Base-by-base conservation (phyloP, 106 monocot species). In the Acanthochlamys bracteata region DNA sequence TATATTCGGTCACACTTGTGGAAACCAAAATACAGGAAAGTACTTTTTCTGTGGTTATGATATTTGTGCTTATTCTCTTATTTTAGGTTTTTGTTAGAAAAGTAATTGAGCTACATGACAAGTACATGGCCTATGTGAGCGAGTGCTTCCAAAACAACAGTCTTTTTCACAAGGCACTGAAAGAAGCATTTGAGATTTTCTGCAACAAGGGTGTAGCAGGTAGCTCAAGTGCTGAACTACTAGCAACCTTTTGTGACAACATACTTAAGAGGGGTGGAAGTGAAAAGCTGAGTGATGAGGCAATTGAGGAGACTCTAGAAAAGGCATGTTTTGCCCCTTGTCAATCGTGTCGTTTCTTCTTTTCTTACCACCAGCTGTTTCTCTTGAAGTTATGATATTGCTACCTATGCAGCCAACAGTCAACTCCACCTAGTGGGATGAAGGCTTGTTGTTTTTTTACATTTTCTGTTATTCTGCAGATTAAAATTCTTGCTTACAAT, bases 231-330 rank as follows among this genome's bases (percentile, higher is more conserved):
- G 66, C 66, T 52, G 66, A 66, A 33, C 24, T 66, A 7, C 66
- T 66, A 22, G 47, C 66, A 24, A 52, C 26, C 4, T 53, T 53
- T 17, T 51, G 26, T 53, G 52, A 66, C 53, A 46, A 64, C 45
- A 64, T 64, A 14, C 63, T 64, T 9, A 64, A 64, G 22, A 64
- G 41, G 43, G 63, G 63, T 24, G 63, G 63, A n/a, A 64, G 42
- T 64, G 63, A 64, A n/a, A 64, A 64, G 42, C 45, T 45, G 23
- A 64, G 63, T 46, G 43, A 64, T 64, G 22, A 42, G 9, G 63
- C 63, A 17, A 45, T 64, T 23, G 49, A 66, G 25, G 51, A 66
- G 13, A 53, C 49, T 21, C 66, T 66, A 25, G 49, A 66, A 16
- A 66, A 66, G 66, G 66, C 49, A 49, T 66, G 10, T 49, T 66